These are phyloP conservation scores for Balansia obtecta DNA, from an alignment of 2,329 filamentous ascomycete species.

Conservation along the genomic window DNA sequence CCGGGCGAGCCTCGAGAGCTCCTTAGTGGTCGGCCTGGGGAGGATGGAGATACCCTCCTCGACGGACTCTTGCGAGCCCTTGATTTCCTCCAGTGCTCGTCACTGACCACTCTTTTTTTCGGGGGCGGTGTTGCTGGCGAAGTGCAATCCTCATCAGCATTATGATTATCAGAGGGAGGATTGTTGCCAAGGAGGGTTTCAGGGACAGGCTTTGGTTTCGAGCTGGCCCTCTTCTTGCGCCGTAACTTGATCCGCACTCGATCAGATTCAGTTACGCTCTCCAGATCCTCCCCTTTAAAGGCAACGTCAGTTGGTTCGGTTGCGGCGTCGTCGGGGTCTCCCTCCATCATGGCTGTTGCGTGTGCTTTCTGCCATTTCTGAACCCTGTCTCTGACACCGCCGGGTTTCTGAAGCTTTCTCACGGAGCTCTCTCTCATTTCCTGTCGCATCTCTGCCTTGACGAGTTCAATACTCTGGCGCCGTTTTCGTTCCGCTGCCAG, in stretches of 20 bases:
- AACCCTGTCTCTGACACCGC: slow-evolving; percentile 65
- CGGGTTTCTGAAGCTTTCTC: slow-evolving; percentile 47
- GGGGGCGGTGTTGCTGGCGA: slow-evolving; percentile 43
- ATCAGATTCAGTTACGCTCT: slow-evolving; percentile 50
- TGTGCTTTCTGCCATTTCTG: slow-evolving; percentile 75
- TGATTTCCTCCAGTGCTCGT: slow-evolving; percentile 72
- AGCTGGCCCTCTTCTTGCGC: slow-evolving; percentile 29
- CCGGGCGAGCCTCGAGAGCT: slow-evolving; percentile 31
- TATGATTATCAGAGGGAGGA: slow-evolving; percentile 8
- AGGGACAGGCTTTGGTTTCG: slow-evolving; percentile 15
- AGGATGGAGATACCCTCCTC: slow-evolving; percentile 26
- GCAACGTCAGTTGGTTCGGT: slow-evolving; percentile 50
- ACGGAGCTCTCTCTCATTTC: slow-evolving; percentile 48
- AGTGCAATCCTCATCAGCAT: slow-evolving; percentile 10
- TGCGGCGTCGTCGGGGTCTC: slow-evolving; percentile 37
- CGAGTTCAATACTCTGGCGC: slow-evolving; percentile 45
- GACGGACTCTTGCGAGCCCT: slow-evolving; percentile 39
- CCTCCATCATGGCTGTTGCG: slow-evolving; percentile 47
- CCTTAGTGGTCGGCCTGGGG: slow-evolving; percentile 13
- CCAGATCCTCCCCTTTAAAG: slow-evolving; percentile 41
- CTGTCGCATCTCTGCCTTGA: slow-evolving; percentile 37
- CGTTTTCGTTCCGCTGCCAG: slow-evolving; percentile 37
- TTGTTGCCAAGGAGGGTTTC: slow-evolving; percentile 16
- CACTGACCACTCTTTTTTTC: slow-evolving; percentile 85
- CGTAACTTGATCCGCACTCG: slow-evolving; percentile 43